Evolutionary conservation across 2,329 filamentous ascomycete species (phyloP), one percentile per base, ranked within the genome.

Genomic region (Fonsecaea nubica): DNA sequence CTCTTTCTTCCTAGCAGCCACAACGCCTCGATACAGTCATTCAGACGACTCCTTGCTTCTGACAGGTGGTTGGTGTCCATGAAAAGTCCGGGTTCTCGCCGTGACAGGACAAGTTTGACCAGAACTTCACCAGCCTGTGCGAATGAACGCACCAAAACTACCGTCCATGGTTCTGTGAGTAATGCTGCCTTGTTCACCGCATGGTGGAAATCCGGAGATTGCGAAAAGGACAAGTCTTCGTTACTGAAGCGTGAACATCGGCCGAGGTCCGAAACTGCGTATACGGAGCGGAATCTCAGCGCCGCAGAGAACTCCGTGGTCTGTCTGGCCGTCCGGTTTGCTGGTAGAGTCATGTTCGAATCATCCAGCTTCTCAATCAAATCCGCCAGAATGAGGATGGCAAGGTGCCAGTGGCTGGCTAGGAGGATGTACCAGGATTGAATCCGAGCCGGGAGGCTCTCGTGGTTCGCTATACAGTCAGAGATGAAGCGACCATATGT

Each of bases 381-480:
- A 63, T 88, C 86, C 38, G 85, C 83, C 4, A 88, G 76, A 30
- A 87, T 77, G 50, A 88, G 80, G 0, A 81, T 80, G 2, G 82
- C 86, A 2, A 87, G 81, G 68, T 87, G 84, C 82, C 85, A 88
- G 69, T 88, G 86, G 0, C 83, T 84, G 0, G 82, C 78, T 30
- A 88, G 80, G 60, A 85, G 83, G 13, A 86, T 80, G 66, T 87
- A 87, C 86, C 86, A 88, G 50, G 85, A 85, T 71, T 86, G 85
- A 4, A 88, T 81, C 13, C 83, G 83, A 10, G 81, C 72, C 1
- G 85, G 84, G 0, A 88, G 79, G 0, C 75, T 71, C 36, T 83
- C 78, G 65, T 86, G 85, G 65, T 84, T 75, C 2, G 79, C 75
- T 12, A 86, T 76, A 45, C 85, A 82, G 65, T 86, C 84, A 15